Evolutionary conservation across 2,329 filamentous ascomycete genomes (phyloP).

Genomic region (Fusarium siculi): DNA sequence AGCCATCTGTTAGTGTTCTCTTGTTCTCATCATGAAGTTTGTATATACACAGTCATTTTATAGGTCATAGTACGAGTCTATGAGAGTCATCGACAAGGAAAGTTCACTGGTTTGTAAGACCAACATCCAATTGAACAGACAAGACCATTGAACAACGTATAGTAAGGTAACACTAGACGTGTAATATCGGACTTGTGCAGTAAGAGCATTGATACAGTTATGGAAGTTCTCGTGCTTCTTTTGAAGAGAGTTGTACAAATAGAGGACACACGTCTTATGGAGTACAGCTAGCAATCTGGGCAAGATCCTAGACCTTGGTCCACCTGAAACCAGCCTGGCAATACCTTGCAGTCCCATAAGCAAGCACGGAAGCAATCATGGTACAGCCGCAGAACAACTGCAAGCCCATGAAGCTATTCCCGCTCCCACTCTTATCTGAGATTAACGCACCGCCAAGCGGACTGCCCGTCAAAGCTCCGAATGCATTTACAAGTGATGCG

Average conservation of each 20-base stretch:
- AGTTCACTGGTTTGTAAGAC: no score
- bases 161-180: fast-evolving
- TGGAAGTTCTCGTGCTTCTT: no score
- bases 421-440: neutral
- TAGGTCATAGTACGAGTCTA: no score
- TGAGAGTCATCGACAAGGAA: fast-evolving
- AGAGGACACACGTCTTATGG: no score
- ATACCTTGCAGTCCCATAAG: neutral
- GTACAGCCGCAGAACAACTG: neutral
- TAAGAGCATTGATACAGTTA: no score
- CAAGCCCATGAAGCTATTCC: neutral
- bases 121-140: no score
- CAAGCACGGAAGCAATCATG: neutral
- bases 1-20: fast-evolving
- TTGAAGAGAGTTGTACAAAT: no score
- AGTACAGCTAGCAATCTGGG: no score
- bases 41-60: no score
- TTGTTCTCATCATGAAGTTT: no score
- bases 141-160: no score
- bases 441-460: neutral
- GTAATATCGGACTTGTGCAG: no score
- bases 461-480: neutral
- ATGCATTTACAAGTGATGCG: neutral
- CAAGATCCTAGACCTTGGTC: neutral
- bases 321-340: fast-evolving